These are phyloP conservation scores for Lachancea mirantina DNA, from an alignment of 805 yeast genomes.

Conservation along the genomic window DNA sequence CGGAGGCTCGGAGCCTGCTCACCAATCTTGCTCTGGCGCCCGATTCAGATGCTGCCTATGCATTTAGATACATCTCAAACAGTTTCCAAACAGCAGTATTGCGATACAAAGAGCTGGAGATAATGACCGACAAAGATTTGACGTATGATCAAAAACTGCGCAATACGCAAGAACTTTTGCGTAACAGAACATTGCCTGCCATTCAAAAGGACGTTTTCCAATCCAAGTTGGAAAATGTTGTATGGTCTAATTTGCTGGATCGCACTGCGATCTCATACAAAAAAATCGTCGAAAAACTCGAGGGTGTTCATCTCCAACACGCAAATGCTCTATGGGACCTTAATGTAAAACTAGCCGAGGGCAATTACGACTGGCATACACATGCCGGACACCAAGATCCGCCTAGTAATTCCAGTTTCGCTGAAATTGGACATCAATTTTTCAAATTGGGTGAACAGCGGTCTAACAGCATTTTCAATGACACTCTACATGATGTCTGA, in stretches of 20 bases:
- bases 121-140: slow-evolving; percentile 15
- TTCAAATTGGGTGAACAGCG: slow-evolving; percentile 7
- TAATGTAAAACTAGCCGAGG: slow-evolving; percentile 1
- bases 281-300: slow-evolving; percentile 1
- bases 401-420: slow-evolving; percentile 7
- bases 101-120: slow-evolving; percentile 26
- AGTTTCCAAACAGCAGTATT: slow-evolving; percentile 21
- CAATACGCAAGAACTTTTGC: slow-evolving; percentile 4
- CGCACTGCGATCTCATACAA: slow-evolving; percentile 5
- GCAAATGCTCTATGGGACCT: slow-evolving; percentile 4
- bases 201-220: slow-evolving; percentile 10
- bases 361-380: slow-evolving; percentile 5
- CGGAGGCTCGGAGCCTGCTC: slow-evolving; percentile 2
- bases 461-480: slow-evolving; percentile 5
- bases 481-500: too few species aligned
- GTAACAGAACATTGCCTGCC: slow-evolving; percentile 6
- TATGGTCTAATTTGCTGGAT: slow-evolving; percentile 9
- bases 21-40: slow-evolving; percentile 10
- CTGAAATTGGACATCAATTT: slow-evolving; percentile 4
- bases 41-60: slow-evolving; percentile 13
- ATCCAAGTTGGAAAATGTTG: slow-evolving; percentile 6
- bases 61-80: slow-evolving; percentile 14
- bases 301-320: slow-evolving; percentile 1
- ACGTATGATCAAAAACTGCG: slow-evolving; percentile 10
- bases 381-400: slow-evolving; percentile 9